Percentiles rank a stretch among this genome's conserved stretches.
phyloP scores from a whole-genome alignment of 345 rosid species.

The Alliaria petiolata region DNA sequence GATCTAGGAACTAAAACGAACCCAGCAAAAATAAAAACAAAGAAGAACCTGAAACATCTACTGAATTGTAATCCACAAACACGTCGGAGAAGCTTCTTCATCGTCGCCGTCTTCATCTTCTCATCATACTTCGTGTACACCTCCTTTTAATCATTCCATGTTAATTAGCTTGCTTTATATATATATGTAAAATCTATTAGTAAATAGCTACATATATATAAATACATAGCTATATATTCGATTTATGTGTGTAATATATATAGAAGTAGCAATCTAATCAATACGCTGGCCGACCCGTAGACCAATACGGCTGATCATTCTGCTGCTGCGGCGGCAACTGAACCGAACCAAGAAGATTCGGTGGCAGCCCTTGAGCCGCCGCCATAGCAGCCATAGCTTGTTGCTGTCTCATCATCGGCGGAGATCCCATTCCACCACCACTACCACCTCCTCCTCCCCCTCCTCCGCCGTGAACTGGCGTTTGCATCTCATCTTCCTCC shows the following conservation, averaged over 20 bases:
- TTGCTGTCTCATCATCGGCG: constrained; percentile 56
- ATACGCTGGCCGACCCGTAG: constrained; percentile 72
- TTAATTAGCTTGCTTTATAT: constrained; percentile 29
- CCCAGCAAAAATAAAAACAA: neutral
- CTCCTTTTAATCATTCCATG: constrained; percentile 10
- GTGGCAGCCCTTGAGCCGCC: constrained; percentile 66
- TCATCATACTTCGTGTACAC: neutral
- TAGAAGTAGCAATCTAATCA: constrained; percentile 25
- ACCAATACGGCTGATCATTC: constrained; percentile 73
- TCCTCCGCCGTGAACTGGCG: constrained; percentile 20
- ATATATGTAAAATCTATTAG: constrained; percentile 30
- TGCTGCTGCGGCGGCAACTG: constrained; percentile 52
- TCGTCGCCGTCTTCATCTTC: constrained; percentile 14
- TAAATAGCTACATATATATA: constrained; percentile 31
- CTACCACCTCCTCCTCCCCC: constrained; percentile 39
- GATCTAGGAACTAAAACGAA: constrained; percentile 3
- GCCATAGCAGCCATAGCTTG: constrained; percentile 54
- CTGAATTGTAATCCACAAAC: constrained; percentile 22
- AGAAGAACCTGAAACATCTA: constrained; percentile 25
- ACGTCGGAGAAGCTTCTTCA: constrained; percentile 12
- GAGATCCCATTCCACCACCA: constrained; percentile 69
- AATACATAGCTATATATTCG: constrained; percentile 17
- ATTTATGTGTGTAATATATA: neutral
- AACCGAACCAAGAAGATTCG: constrained; percentile 80
- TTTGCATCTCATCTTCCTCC: constrained; percentile 81